Evolutionary conservation across 2,329 filamentous ascomycete species (phyloP).

Genomic region (Colletotrichum sp.): DNA sequence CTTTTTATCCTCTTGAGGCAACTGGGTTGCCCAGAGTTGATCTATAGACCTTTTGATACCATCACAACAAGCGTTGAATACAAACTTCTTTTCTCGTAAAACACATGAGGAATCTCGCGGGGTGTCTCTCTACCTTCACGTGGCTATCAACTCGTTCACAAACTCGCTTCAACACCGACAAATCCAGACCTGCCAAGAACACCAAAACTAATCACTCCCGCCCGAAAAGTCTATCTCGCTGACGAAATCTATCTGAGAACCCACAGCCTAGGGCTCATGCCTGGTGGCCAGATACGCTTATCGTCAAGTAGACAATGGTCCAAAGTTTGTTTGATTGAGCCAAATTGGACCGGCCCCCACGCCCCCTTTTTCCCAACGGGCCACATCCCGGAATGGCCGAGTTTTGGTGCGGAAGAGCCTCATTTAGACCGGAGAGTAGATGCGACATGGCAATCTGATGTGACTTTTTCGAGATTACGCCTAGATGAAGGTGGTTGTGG

Average conservation of each 20-base stretch:
- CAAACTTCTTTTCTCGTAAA: neutral
- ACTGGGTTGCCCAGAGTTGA: neutral
- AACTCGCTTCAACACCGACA: neutral
- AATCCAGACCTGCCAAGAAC: neutral
- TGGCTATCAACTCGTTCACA: neutral
- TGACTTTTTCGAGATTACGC: neutral
- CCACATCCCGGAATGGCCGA: neutral
- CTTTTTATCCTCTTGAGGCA: neutral
- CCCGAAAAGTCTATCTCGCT: neutral
- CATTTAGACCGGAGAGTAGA: neutral
- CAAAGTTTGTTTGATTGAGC: neutral
- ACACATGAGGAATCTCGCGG: neutral
- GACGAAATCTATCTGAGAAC: neutral
- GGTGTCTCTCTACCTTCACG: accelerated
- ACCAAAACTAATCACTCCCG: neutral
- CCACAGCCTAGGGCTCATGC: neutral
- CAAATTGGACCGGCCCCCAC: neutral
- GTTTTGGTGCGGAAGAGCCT: neutral
- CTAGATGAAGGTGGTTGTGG: neutral
- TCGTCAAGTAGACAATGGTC: neutral
- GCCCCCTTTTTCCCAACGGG: neutral
- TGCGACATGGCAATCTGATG: neutral
- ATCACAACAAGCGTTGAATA: neutral
- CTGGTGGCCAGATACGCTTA: neutral
- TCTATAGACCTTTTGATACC: neutral